Conservation (phyloP, 2,329 filamentous ascomycete species). For the Phaeosphaeriaceae sp. region DNA sequence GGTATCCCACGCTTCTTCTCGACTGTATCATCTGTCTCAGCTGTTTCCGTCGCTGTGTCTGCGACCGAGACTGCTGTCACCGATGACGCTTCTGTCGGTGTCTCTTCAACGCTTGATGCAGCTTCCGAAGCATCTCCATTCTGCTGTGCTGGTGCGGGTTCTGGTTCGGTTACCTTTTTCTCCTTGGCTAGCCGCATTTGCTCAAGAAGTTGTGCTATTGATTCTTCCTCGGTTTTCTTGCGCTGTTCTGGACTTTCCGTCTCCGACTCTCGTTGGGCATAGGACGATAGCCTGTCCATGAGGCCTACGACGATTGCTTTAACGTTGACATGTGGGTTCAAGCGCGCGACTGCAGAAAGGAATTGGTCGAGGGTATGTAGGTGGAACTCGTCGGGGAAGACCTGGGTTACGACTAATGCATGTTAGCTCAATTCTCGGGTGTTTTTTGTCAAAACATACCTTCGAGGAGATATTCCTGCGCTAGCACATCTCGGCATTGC, state of each 20-base stretch:
- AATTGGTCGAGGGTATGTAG: constrained; percentile 96
- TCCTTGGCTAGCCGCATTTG: constrained; percentile 75
- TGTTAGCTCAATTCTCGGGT: constrained; percentile 25
- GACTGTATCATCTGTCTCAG: constrained; percentile 51
- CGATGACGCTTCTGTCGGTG: constrained; percentile 34
- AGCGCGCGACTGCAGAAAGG: constrained; percentile 85
- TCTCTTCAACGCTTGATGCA: constrained; percentile 33
- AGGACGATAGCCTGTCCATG: constrained; percentile 94
- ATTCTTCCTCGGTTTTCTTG: constrained; percentile 82
- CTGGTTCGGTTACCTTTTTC: constrained; percentile 43
- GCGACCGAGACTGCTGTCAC: constrained; percentile 35
- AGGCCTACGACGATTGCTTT: constrained; percentile 97
- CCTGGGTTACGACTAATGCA: constrained; percentile 86
- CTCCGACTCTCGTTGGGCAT: constrained; percentile 87
- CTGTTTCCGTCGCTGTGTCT: constrained; percentile 46
- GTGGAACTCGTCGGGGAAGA: constrained; percentile 98
- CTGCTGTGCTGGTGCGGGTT: constrained; percentile 34
- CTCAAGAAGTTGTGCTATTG: constrained; percentile 77
- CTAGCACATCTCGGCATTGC: constrained; percentile 94
- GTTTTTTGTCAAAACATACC: constrained; percentile 46
- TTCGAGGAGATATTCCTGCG: constrained; percentile 96
- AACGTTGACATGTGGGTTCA: constrained; percentile 96
- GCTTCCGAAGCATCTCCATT: constrained; percentile 40
- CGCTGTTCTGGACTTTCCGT: constrained; percentile 73
- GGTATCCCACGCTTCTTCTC: constrained; percentile 66